Evolutionary conservation across 2,329 filamentous ascomycete species (phyloP).

Genomic region (Sporothrix brasiliensis): DNA sequence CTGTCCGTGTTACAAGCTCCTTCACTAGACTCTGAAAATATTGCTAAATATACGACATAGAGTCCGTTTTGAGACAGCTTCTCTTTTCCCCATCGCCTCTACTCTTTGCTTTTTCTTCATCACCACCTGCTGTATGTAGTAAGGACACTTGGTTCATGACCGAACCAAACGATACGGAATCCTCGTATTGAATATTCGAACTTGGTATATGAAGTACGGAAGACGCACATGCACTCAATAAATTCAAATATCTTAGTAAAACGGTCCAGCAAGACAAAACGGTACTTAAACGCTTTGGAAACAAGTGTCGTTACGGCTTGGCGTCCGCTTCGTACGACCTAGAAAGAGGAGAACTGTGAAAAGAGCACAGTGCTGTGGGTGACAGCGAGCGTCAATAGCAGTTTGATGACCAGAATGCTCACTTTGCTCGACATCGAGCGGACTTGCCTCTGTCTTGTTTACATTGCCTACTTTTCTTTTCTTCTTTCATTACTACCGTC

Average conservation of each 20-base stretch:
- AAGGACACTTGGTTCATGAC: background rate
- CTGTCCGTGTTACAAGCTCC: too few relatives aligned
- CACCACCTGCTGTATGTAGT: background rate
- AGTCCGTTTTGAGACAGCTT: too few relatives aligned
- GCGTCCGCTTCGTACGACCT: background rate
- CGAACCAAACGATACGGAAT: background rate
- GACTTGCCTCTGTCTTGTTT: background rate
- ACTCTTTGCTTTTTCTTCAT: background rate
- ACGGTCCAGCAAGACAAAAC: background rate
- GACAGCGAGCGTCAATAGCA: background rate
- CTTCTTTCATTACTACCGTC: constrained; percentile 8
- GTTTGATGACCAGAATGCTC: background rate
- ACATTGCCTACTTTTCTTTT: background rate
- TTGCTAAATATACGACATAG: background rate
- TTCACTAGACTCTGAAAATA: too few relatives aligned
- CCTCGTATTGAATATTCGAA: background rate
- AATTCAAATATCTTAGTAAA: background rate
- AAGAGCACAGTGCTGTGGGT: background rate
- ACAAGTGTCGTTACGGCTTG: background rate
- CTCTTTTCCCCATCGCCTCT: too few relatives aligned
- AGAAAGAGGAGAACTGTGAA: background rate
- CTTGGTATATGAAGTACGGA: too few relatives aligned
- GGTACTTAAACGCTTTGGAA: background rate
- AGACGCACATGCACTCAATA: too few relatives aligned
- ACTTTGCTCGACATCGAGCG: too few relatives aligned